These are phyloP conservation scores for Ballota nigra DNA, from an alignment of 257 asterid genomes.

Conservation along the genomic window DNA sequence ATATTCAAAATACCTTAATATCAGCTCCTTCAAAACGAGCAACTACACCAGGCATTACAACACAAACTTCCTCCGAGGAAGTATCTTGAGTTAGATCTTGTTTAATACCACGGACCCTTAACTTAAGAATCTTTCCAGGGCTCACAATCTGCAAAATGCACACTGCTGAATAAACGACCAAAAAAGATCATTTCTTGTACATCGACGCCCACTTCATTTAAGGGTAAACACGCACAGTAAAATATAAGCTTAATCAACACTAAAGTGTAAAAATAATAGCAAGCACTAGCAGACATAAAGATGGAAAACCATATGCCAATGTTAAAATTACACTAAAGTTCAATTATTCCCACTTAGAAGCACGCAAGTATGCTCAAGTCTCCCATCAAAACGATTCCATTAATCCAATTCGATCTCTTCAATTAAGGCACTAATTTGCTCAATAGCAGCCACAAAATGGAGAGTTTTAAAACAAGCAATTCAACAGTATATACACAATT, in stretches of 20 bases:
- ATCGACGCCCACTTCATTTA: too few species aligned
- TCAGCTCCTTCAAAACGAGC: constrained; percentile 94
- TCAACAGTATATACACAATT: neutral
- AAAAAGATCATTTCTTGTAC: too few species aligned
- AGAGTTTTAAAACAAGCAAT: neutral
- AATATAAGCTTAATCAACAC: neutral
- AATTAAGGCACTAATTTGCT: neutral
- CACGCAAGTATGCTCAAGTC: constrained; percentile 12
- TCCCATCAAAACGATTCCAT: neutral
- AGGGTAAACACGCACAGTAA: too few species aligned
- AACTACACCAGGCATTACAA: constrained; percentile 76
- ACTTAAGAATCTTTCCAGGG: constrained; percentile 66
- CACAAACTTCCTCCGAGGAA: constrained; percentile 79
- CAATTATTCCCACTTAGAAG: neutral
- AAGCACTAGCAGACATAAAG: neutral
- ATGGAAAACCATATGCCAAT: neutral
- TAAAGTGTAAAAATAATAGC: too few species aligned
- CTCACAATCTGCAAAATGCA: constrained; percentile 58
- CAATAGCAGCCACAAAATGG: neutral
- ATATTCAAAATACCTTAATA: constrained; percentile 54
- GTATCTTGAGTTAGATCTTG: constrained; percentile 55
- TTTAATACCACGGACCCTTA: constrained; percentile 79
- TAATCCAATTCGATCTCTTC: neutral
- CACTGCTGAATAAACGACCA: too few species aligned
- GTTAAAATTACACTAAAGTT: neutral